Base-by-base conservation (phyloP, 176 grass and related monocot species). In the Lolium multiflorum region DNA sequence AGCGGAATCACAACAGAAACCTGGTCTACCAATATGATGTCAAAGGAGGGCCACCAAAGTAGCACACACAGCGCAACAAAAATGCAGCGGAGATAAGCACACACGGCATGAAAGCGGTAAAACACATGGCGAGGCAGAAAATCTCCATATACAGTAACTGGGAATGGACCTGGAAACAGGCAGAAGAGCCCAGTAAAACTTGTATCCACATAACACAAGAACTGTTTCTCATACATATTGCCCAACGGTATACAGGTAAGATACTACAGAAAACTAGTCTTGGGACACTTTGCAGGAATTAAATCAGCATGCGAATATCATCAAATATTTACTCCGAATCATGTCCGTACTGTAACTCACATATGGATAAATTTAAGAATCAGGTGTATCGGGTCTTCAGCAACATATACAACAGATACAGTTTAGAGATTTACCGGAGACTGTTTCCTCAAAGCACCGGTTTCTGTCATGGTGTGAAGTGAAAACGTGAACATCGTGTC, bases 401-500 rank as follows among this genome's bases (percentile, higher is more conserved):
- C 65, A 80, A 60, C 46, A 79, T 56, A 64, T 15, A 38, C 9
- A 9, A 7, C 46, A 78, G 44, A n/a, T 28, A 59, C 55, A 51
- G 17, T 31, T 68, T 10, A 31, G 20, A 81, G 12, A 24, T 61
- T 95, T 88, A 98, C 95, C 93, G 13, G 93, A 89, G 81, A 98
- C 51, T 71, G 97, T 94, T 65, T 99, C 97, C 81, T 99, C 97
- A 85, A 99, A 99, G 61, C 97, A 99, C 47, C 85, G 84, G 10
- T 78, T 96, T 68, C 91, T 99, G 90, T 99, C 92, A 87, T 99
- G 97, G 82, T 99, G 89, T 62, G 97, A 90, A 82, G 97, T 96
- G 83, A 99, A 99, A 81, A 96, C 86, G 85, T 94, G 94, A 70
- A 99, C 89, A 87, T 86, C 59, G 20, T 96, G 97, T 16, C 92